Base-by-base conservation (phyloP, 192 early-diverging fungal genomes). In the Backusella circina region DNA sequence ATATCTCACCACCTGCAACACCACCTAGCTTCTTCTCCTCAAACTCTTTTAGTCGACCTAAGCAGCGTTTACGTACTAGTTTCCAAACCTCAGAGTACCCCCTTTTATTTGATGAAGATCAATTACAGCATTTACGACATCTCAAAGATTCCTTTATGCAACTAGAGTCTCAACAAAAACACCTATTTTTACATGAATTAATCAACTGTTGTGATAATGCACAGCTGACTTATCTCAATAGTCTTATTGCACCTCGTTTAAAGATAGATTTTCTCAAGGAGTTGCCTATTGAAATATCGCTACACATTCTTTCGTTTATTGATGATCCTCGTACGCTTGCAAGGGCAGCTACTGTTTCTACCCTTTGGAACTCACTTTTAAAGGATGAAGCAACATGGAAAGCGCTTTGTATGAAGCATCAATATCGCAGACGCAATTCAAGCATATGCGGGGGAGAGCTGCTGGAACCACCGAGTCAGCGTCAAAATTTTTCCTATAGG, bases 201-300 rank as follows among this genome's bases (percentile, higher is more conserved):
- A 71, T 89, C 64, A 77, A 84, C 72, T 71, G 70, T 39, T 89
- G 88, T 71, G 81, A 80, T 67, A 86, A 78, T 70, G 73, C 82
- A 23, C 85, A 89, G 33, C 85, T 89, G 61, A 77, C 83, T 44
- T 85, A 82, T 74, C 73, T 89, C 2, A 79, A 80, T 54, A 82
- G 79, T 57, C 76, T 83, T 21, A 89, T 89, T 75, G 84, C 88
- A 1, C 88, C 88, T 47, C 81, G 83, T 23, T 87, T 98, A 57
- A 95, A 96, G 75, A 89, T 94, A 76, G 96, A 99, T 84, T 98
- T 98, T 82, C 70, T 99, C 16, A 91, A 87, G 66, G 89, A 90
- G 21, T 79, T 95, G 71, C 94, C 94, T n/a, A 70, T 86, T 23
- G 92, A 95, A 72, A 86, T 93, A 31, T 82, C 90, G 15, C 88